phyloP scores from a whole-genome alignment of 2,329 filamentous ascomycete species.

The Penicillium sp. region DNA sequence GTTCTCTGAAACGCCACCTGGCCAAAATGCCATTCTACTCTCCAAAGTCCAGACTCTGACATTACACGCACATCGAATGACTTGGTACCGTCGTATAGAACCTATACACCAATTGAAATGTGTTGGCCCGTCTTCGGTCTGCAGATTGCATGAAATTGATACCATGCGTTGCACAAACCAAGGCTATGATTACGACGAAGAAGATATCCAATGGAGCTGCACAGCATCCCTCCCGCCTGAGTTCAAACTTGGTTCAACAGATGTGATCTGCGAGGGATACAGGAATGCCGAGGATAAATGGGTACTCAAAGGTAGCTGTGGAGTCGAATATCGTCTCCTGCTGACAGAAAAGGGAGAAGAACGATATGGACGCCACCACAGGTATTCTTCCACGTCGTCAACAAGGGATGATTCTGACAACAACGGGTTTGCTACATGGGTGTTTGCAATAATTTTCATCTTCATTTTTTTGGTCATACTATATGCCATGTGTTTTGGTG shows the following conservation, averaged over 20 bases:
- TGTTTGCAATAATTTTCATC: conserved; percentile 26
- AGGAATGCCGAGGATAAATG: conserved; percentile 70
- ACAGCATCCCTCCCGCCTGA: conserved; percentile 59
- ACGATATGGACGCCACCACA: conserved; percentile 55
- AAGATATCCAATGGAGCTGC: conserved; percentile 92
- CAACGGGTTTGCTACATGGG: conserved; percentile 6
- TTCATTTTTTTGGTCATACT: conserved; percentile 23
- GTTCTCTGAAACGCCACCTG: conserved; percentile 23
- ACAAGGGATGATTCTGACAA: not conserved
- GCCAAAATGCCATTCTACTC: conserved; percentile 54
- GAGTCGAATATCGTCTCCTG: conserved; percentile 78
- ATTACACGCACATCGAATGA: conserved; percentile 63
- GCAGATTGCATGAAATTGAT: conserved; percentile 69
- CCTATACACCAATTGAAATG: conserved; percentile 78
- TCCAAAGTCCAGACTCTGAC: conserved; percentile 73
- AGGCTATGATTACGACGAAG: conserved; percentile 70
- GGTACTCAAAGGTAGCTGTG: conserved; percentile 88
- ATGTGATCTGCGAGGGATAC: conserved; percentile 93
- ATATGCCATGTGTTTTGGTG: conserved; percentile 17
- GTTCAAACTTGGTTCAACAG: conserved; percentile 75
- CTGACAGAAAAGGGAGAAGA: conserved; percentile 73
- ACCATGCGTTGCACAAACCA: conserved; percentile 87
- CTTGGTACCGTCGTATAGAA: conserved; percentile 69
- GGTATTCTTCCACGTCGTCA: not conserved
- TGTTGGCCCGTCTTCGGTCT: conserved; percentile 61